Evolutionary conservation across 1,139 yeast genomes (phyloP).

Genomic region (Hansenula lynferdii): DNA sequence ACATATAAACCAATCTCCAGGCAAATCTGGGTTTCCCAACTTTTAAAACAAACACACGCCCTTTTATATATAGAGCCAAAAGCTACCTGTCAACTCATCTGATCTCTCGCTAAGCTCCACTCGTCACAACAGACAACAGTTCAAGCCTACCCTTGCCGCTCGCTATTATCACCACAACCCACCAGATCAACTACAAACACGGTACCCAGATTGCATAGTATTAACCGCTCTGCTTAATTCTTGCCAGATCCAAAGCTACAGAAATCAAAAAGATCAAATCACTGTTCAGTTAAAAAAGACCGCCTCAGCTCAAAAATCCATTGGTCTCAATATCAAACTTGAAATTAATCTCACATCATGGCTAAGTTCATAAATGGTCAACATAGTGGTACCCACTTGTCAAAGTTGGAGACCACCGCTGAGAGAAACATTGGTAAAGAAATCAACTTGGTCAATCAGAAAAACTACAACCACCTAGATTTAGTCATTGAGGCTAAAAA

Average conservation of each 20-base stretch:
- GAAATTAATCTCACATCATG: background rate
- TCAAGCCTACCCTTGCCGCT: too few relatives aligned
- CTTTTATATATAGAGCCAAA: too few relatives aligned
- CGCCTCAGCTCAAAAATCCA: too few relatives aligned
- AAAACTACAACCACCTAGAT: constrained; percentile 22
- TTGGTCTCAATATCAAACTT: background rate
- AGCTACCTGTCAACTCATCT: too few relatives aligned
- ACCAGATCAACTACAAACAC: too few relatives aligned
- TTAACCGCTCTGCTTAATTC: background rate
- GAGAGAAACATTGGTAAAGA: constrained; percentile 21
- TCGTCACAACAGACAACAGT: too few relatives aligned
- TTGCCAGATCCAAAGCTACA: too few relatives aligned
- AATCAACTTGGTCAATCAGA: constrained; percentile 17
- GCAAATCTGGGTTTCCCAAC: too few relatives aligned
- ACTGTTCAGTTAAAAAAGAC: background rate
- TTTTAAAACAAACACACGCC: too few relatives aligned
- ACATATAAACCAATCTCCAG: too few relatives aligned
- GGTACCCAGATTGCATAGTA: background rate
- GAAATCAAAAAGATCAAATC: background rate
- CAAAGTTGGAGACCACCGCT: constrained; percentile 19
- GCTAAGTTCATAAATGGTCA: constrained; percentile 1
- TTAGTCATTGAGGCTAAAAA: constrained; percentile 22
- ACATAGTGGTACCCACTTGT: background rate
- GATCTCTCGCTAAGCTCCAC: too few relatives aligned
- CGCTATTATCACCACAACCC: too few relatives aligned